Evolutionary conservation across 192 early-diverging fungal genomes (phyloP).

Genomic region (Linderina pennispora): DNA sequence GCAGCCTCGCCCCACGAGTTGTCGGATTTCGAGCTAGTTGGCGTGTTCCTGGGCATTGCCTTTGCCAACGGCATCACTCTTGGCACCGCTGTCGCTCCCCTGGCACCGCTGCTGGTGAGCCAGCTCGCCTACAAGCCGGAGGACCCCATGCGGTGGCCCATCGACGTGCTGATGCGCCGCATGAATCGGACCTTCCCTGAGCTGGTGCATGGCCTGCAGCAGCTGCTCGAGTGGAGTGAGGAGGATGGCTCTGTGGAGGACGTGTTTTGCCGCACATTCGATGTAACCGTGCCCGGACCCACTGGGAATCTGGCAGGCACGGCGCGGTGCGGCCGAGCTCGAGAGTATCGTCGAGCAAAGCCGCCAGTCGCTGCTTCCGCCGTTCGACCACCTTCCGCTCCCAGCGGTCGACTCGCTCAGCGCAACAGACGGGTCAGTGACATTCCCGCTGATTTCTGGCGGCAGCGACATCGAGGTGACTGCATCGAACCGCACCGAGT

Average conservation of each 20-base stretch:
- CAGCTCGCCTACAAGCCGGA: constrained; percentile 43
- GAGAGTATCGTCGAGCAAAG: too few species aligned
- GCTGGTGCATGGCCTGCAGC: constrained; percentile 68
- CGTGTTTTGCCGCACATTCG: constrained; percentile 77
- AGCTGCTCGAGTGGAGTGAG: constrained; percentile 75
- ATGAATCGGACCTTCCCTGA: constrained; percentile 38
- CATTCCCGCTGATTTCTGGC: constrained; percentile 54
- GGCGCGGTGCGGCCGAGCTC: background rate
- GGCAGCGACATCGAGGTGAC: constrained; percentile 72
- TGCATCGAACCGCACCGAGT: constrained; percentile 63
- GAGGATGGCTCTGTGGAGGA: constrained; percentile 65
- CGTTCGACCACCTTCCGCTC: constrained; percentile 5
- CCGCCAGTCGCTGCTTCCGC: constrained; percentile 1
- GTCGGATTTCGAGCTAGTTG: constrained; percentile 74
- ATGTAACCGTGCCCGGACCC: constrained; percentile 65
- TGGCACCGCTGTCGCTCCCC: constrained; percentile 57
- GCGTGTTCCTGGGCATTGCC: constrained; percentile 86
- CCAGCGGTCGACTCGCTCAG: background rate
- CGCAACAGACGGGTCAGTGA: background rate
- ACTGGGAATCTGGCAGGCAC: constrained; percentile 8
- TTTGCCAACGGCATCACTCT: constrained; percentile 76
- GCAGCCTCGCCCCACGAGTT: constrained; percentile 51
- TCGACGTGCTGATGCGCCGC: constrained; percentile 44
- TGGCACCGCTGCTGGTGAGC: constrained; percentile 70
- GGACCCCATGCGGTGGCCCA: constrained; percentile 21